These are phyloP conservation scores for Fusarium foetens DNA, from an alignment of 2,329 filamentous ascomycete genomes.

Conservation along the genomic window DNA sequence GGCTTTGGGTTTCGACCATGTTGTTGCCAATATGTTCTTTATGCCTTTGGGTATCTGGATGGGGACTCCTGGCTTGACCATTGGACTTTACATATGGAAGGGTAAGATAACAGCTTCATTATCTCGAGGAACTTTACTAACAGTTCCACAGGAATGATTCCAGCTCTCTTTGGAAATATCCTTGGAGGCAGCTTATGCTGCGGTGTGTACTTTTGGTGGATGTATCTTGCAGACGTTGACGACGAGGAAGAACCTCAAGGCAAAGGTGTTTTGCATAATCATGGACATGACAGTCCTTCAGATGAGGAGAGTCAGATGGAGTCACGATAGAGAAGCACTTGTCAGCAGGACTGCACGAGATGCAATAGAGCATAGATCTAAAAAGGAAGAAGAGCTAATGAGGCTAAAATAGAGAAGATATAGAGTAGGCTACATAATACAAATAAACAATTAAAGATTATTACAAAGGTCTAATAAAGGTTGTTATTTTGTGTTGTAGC, in stretches of 20 bases:
- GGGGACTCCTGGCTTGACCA: slow-evolving; percentile 54
- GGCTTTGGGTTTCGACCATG: slow-evolving; percentile 63
- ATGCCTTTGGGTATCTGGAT: slow-evolving; percentile 63
- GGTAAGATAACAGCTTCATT: slow-evolving; percentile 32
- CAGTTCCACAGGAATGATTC: slow-evolving; percentile 53
- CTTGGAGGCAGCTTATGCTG: slow-evolving; percentile 63
- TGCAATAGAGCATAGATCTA: neutral
- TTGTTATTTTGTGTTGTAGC: neutral
- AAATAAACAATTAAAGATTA: too few relatives aligned
- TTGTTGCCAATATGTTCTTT: slow-evolving; percentile 67
- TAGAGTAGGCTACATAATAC: neutral
- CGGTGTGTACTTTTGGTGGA: slow-evolving; percentile 51
- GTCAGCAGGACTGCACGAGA: neutral
- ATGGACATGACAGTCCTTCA: neutral
- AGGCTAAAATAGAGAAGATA: accelerated
- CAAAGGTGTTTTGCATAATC: slow-evolving; percentile 6
- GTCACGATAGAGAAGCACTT: accelerated
- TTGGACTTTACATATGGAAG: slow-evolving; percentile 67
- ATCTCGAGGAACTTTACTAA: neutral
- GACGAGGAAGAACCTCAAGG: neutral
- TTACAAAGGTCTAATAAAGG: too few relatives aligned
- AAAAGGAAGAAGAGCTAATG: neutral
- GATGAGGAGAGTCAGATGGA: slow-evolving; percentile 36
- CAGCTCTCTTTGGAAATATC: slow-evolving; percentile 64
- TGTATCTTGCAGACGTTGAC: slow-evolving; percentile 26